Percentiles rank a stretch among this genome's conserved stretches.
Conservation (phyloP, 176 grass and related monocot genomes). For the Guadua angustifolia region DNA sequence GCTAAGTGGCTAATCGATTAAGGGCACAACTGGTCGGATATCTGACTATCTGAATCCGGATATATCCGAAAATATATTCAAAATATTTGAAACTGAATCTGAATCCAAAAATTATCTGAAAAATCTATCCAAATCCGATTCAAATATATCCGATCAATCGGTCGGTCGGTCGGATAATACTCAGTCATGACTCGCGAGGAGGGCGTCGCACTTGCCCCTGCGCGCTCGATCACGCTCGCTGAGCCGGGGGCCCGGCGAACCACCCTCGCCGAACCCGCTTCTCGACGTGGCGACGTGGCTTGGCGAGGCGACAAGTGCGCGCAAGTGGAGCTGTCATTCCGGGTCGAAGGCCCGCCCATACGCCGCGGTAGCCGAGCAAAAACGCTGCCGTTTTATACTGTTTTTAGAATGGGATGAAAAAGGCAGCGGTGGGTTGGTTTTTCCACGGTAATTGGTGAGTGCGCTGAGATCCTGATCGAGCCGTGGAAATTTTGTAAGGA, state of each 20-base stretch:
- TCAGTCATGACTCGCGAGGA: neutral
- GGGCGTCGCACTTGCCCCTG: neutral
- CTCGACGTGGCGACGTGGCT: neutral
- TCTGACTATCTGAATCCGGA: no score
- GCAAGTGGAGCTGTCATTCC: no score
- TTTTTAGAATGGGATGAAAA: neutral
- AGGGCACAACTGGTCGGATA: no score
- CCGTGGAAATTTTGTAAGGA: no score
- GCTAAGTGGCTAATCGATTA: no score
- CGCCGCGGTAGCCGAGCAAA: neutral
- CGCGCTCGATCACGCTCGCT: neutral
- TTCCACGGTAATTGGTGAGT: neutral
- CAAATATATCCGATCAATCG: no score
- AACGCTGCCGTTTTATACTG: neutral
- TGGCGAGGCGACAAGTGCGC: no score
- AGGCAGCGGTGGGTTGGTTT: neutral
- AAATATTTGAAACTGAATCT: no score
- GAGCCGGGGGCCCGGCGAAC: neutral
- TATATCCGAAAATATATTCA: no score
- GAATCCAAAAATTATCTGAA: no score
- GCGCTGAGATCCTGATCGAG: neutral
- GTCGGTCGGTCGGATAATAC: no score
- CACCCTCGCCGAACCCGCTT: neutral
- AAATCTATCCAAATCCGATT: no score
- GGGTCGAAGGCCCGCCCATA: neutral